Conservation (phyloP, 306 rosid genomes). For the Citrullus mucosospermus region DNA sequence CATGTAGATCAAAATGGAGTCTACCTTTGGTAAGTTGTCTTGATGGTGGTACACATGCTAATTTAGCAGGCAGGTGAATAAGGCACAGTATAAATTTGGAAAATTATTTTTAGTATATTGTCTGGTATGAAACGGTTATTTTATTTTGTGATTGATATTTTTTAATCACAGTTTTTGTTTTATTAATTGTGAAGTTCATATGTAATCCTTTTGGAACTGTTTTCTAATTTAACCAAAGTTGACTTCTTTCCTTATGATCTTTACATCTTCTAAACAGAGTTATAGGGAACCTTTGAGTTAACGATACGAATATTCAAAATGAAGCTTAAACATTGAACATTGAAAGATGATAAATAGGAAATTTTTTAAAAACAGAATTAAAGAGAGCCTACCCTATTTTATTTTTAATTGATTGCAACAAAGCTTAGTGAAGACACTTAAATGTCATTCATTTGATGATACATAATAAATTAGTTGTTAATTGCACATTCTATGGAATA, state of each 20-base stretch:
- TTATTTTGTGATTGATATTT: background rate
- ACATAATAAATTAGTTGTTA: background rate
- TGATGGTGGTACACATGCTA: background rate
- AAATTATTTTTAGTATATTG: background rate
- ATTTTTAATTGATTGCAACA: background rate
- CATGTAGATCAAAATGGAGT: constrained; percentile 92
- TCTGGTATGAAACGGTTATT: background rate
- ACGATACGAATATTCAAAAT: background rate
- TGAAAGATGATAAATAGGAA: background rate
- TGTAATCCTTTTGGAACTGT: background rate
- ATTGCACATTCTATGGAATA: background rate
- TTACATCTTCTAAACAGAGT: background rate
- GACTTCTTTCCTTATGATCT: background rate
- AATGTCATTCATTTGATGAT: background rate
- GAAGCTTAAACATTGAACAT: background rate
- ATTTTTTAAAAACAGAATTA: background rate
- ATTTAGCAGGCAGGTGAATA: background rate
- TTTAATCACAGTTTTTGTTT: background rate
- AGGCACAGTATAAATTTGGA: background rate
- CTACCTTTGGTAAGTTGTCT: constrained; percentile 64
- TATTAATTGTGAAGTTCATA: background rate
- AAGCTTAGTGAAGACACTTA: background rate
- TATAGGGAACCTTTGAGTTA: background rate
- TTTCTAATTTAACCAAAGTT: background rate
- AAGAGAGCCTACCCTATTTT: background rate